These are phyloP conservation scores for Phytopythium ostracodes DNA, from an alignment of 352 stramenopile genomes.

Conservation along the genomic window DNA sequence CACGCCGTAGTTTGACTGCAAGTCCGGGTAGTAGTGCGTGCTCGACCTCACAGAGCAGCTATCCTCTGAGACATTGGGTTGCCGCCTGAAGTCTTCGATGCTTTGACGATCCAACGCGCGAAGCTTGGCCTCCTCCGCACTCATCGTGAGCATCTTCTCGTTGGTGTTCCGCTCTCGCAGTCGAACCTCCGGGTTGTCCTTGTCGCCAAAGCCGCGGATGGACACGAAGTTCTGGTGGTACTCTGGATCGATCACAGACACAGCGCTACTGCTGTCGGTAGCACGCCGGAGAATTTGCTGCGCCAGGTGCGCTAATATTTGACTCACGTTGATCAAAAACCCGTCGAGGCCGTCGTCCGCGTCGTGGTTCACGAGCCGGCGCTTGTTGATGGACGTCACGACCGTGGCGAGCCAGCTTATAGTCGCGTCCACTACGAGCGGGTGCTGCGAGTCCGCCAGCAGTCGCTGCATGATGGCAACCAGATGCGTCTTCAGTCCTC, in stretches of 20 bases:
- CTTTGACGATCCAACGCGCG: slow-evolving; percentile 18
- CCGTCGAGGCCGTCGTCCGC: slow-evolving; percentile 53
- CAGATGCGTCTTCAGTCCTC: slow-evolving; percentile 13
- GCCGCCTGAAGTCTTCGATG: slow-evolving; percentile 10
- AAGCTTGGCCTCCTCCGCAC: slow-evolving; percentile 15
- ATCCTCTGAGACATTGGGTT: neutral
- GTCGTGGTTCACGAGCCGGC: slow-evolving; percentile 3
- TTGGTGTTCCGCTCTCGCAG: slow-evolving; percentile 19
- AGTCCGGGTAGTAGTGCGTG: slow-evolving; percentile 40
- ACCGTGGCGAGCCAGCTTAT: slow-evolving; percentile 28
- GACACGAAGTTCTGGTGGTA: slow-evolving; percentile 49
- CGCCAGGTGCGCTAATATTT: slow-evolving; percentile 39
- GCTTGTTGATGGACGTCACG: slow-evolving; percentile 16
- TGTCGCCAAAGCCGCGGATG: slow-evolving; percentile 42
- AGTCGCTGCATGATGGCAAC: slow-evolving; percentile 19
- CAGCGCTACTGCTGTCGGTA: neutral
- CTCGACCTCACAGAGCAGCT: neutral
- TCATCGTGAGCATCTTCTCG: slow-evolving; percentile 3
- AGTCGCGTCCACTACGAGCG: slow-evolving; percentile 30
- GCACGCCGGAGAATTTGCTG: slow-evolving; percentile 26
- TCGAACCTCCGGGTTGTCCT: slow-evolving; percentile 25
- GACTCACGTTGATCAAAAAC: slow-evolving; percentile 61
- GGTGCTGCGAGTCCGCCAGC: slow-evolving; percentile 20
- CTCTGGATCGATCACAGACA: slow-evolving; percentile 13
- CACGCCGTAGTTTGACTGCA: slow-evolving; percentile 52